Evolutionary conservation across 2,329 filamentous ascomycete species (phyloP).

Genomic region (Alternaria arborescens): DNA sequence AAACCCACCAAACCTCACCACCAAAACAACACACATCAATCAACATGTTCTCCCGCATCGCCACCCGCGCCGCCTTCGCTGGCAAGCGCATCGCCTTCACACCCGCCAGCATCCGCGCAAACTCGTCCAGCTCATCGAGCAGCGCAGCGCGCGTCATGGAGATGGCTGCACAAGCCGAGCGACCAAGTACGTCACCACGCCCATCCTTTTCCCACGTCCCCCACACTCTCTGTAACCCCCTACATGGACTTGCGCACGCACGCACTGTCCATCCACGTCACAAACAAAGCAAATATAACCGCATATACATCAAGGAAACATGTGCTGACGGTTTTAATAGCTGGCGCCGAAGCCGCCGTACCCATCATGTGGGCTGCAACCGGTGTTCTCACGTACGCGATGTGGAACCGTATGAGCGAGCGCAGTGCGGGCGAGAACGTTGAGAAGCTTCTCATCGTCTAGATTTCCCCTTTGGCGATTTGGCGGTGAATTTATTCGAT

Average conservation of each 20-base stretch:
- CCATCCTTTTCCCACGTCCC: background rate
- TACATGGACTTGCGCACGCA: background rate
- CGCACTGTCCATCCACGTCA: background rate
- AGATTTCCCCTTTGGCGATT: background rate
- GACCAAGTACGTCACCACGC: slow-evolving; percentile 33
- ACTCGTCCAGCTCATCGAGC: slow-evolving; percentile 38
- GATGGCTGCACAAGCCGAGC: slow-evolving; percentile 43
- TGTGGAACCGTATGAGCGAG: slow-evolving; percentile 44
- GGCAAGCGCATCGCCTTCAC: slow-evolving; percentile 29
- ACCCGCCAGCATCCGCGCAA: slow-evolving; percentile 39
- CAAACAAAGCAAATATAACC: background rate
- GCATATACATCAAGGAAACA: background rate
- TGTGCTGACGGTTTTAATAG: slow-evolving; percentile 13
- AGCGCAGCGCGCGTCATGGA: slow-evolving; percentile 38
- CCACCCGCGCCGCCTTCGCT: slow-evolving; percentile 34
- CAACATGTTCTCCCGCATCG: slow-evolving; percentile 27
- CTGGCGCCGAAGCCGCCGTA: slow-evolving; percentile 39
- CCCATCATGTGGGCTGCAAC: slow-evolving; percentile 44
- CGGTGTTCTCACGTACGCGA: slow-evolving; percentile 37
- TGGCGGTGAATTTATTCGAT: background rate
- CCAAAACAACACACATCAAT: background rate
- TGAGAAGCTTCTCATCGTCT: slow-evolving; percentile 42
- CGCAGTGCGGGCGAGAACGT: slow-evolving; percentile 35
- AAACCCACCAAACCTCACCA: background rate
- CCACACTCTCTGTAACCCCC: background rate